phyloP scores from a whole-genome alignment of 2,329 filamentous ascomycete genomes.

The Hansfordia pulvinata region DNA sequence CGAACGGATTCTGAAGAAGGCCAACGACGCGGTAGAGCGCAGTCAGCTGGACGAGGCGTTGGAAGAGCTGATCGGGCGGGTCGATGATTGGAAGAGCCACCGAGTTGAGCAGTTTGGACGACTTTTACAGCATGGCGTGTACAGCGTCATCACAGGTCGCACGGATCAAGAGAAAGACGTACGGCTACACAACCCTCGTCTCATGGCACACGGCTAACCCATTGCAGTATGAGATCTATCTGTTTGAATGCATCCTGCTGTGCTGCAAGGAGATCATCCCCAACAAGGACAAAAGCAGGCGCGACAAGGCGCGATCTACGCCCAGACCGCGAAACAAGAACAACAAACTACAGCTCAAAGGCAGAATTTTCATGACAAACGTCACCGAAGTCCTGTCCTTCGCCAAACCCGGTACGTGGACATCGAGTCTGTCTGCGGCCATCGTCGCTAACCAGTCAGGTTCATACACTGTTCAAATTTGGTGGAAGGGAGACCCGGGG shows the following conservation, averaged over 20 bases:
- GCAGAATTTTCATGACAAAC: constrained; percentile 97
- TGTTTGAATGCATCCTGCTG: constrained; percentile 88
- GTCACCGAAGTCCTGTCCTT: constrained; percentile 88
- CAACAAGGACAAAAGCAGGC: constrained; percentile 71
- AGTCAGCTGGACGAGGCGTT: constrained; percentile 76
- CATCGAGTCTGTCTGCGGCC: constrained; percentile 1
- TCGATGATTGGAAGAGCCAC: constrained; percentile 96
- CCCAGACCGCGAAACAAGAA: constrained; percentile 50
- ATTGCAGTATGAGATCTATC: constrained; percentile 82
- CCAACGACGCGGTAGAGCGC: constrained; percentile 82
- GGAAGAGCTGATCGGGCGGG: constrained; percentile 64
- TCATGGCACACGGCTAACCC: constrained; percentile 6
- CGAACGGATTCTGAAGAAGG: constrained; percentile 67
- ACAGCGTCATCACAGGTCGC: constrained; percentile 80
- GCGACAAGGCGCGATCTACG: constrained; percentile 44
- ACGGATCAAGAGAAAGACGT: constrained; percentile 89
- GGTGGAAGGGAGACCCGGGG: constrained; percentile 93
- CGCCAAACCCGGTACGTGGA: constrained; percentile 67
- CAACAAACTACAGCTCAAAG: constrained; percentile 85
- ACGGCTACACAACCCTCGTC: constrained; percentile 4
- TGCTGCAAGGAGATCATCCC: constrained; percentile 93
- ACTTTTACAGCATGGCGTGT: constrained; percentile 75
- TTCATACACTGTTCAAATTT: constrained; percentile 91
- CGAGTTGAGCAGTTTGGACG: constrained; percentile 84
- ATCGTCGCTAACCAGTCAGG: constrained; percentile 35